Percentiles rank a stretch among this genome's conserved stretches.
Conservation (phyloP, 371 early-diverging fungal genomes). For the Mucor sp. region DNA sequence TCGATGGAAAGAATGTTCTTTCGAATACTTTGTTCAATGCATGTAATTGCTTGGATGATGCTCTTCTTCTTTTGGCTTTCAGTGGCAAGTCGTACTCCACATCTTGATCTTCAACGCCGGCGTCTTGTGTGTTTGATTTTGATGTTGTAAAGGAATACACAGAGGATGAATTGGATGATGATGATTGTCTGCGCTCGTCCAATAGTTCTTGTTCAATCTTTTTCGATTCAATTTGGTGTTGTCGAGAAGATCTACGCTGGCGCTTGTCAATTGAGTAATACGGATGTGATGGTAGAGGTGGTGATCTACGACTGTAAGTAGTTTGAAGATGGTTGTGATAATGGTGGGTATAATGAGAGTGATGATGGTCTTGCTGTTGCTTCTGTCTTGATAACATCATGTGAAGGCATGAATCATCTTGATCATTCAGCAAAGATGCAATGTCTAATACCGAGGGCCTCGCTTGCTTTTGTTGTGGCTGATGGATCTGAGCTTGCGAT, state of each 20-base stretch:
- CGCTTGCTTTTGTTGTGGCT: background rate
- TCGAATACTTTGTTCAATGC: conserved; percentile 56
- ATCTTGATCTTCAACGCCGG: background rate
- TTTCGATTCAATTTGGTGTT: conserved; percentile 9
- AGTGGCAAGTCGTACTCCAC: conserved; percentile 9
- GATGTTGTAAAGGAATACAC: background rate
- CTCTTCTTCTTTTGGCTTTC: conserved; percentile 47
- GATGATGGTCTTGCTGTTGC: background rate
- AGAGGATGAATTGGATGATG: background rate
- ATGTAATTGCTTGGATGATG: conserved; percentile 50
- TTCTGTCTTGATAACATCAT: background rate
- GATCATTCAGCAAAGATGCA: conserved; percentile 3
- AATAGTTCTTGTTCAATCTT: conserved; percentile 10
- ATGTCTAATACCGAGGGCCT: conserved; percentile 8
- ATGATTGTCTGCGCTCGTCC: background rate
- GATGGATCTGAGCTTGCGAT: background rate
- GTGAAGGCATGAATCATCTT: background rate
- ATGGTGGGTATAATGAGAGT: too few relatives aligned
- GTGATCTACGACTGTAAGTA: background rate
- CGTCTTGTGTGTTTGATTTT: background rate
- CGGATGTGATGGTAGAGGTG: background rate
- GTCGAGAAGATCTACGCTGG: background rate
- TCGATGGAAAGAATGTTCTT: conserved; percentile 60
- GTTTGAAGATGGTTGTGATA: background rate
- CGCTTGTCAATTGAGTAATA: background rate